These are phyloP conservation scores for Dactylellina parvicollis DNA, from an alignment of 2,329 filamentous ascomycete genomes.

Conservation along the genomic window DNA sequence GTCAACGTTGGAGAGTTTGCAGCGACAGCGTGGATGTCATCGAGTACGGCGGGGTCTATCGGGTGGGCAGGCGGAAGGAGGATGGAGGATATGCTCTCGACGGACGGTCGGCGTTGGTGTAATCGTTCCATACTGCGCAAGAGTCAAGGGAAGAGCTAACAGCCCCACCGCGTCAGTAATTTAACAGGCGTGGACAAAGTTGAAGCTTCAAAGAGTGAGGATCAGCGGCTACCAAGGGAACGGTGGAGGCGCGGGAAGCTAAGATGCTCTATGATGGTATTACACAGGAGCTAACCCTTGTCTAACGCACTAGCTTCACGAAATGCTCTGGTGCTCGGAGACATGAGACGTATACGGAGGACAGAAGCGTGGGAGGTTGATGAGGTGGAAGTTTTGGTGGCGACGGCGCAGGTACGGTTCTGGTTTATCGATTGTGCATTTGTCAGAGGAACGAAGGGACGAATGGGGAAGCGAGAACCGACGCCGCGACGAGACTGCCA, in stretches of 20 bases:
- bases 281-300: constrained; percentile 33
- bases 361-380: background rate
- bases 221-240: constrained; percentile 18
- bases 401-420: constrained; percentile 3
- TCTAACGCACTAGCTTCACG: constrained; percentile 47
- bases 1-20: constrained; percentile 42
- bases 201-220: background rate
- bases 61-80: constrained; percentile 36
- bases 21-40: constrained; percentile 48
- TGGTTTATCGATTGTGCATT: constrained; percentile 13
- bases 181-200: background rate
- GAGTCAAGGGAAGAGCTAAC: background rate
- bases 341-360: constrained; percentile 38
- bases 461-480: background rate
- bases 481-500: background rate
- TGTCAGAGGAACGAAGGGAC: constrained; percentile 14
- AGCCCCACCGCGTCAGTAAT: constrained; percentile 5
- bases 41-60: constrained; percentile 47
- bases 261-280: background rate
- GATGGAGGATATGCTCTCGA: constrained; percentile 48
- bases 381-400: constrained; percentile 2
- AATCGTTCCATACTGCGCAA: constrained; percentile 36
- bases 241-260: background rate
- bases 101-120: constrained; percentile 37
- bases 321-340: constrained; percentile 30